phyloP scores from a whole-genome alignment of 169 alveolate species.

The Pseudocohnilembus persalinus region DNA sequence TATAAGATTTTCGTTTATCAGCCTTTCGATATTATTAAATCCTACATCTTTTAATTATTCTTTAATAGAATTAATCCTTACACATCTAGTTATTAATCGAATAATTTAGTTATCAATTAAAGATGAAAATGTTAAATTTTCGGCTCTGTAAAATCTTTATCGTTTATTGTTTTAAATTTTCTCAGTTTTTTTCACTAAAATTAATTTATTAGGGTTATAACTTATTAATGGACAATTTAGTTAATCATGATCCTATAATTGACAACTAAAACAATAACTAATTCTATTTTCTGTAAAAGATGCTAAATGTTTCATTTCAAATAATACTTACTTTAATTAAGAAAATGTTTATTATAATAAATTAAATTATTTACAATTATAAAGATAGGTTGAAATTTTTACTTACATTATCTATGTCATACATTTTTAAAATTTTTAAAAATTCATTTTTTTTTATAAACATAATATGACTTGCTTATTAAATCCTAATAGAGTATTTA shows the following conservation, averaged over 20 bases:
- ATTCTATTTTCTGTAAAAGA: neutral
- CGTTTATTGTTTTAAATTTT: neutral
- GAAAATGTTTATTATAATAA: too few species aligned
- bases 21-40: neutral
- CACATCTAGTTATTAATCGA: neutral
- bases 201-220: neutral
- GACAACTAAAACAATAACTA: neutral
- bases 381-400: too few species aligned
- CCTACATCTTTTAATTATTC: neutral
- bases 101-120: neutral
- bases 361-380: too few species aligned
- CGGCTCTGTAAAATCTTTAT: neutral
- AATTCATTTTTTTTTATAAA: too few species aligned
- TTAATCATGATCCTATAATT: neutral
- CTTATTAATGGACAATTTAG: neutral
- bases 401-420: neutral
- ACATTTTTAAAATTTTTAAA: too few species aligned
- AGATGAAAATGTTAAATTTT: neutral
- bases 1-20: neutral
- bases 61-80: neutral
- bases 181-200: neutral
- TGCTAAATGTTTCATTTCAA: neutral
- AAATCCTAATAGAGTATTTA: neutral
- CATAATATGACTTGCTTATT: neutral
- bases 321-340: neutral